Evolutionary conservation across 129 eudicot genomes (phyloP).

Genomic region (Deinandra increscens): DNA sequence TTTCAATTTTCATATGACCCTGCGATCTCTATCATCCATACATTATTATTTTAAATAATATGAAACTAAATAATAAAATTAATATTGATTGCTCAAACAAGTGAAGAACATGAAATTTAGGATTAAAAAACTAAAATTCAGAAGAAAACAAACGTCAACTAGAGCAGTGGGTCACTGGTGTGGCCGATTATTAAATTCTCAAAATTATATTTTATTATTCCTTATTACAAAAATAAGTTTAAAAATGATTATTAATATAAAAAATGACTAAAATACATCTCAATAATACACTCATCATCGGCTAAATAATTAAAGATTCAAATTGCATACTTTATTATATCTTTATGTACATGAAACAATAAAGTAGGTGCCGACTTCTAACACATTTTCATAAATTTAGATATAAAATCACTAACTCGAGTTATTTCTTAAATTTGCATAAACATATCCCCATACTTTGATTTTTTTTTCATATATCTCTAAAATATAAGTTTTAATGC

Average conservation of each 20-base stretch:
- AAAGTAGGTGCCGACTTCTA: too few species aligned
- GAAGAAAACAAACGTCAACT: slow-evolving; percentile 7
- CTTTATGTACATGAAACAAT: too few species aligned
- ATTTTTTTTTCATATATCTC: too few species aligned
- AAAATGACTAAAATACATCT: not conserved
- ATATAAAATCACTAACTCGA: too few species aligned
- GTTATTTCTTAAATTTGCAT: too few species aligned
- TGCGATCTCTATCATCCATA: too few species aligned
- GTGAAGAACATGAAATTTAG: slow-evolving; percentile 5
- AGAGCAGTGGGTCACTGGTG: not conserved
- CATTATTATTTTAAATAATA: too few species aligned
- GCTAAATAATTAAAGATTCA: not conserved
- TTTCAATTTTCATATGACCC: too few species aligned
- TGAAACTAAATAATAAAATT: not conserved
- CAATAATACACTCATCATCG: not conserved
- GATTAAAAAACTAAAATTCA: not conserved
- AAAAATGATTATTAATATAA: not conserved
- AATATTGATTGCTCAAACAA: not conserved
- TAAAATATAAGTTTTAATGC: too few species aligned
- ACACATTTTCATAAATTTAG: too few species aligned
- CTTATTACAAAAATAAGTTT: not conserved
- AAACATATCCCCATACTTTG: too few species aligned
- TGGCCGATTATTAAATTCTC: not conserved
- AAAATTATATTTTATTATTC: not conserved
- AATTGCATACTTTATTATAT: not conserved